Base-by-base conservation (phyloP, 1,284 basidiomycete species). In the Ustilago esculenta region DNA sequence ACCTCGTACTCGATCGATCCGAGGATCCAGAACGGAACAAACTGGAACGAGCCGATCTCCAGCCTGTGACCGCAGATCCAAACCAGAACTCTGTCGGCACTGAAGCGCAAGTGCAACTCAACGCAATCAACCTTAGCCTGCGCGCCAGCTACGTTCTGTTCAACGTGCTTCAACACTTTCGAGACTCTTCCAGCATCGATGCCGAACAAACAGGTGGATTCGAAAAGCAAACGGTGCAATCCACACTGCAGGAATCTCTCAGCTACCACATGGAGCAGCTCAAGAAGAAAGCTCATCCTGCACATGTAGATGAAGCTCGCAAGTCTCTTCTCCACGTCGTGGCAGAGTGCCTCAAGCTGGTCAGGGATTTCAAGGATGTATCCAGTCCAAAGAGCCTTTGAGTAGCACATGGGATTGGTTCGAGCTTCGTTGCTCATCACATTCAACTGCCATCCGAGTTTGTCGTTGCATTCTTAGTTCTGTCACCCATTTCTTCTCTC, bases 71-170 rank as follows among this genome's bases (percentile, higher is more conserved):
- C 15, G 29, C 20, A 5, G 45, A 32, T 27, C 20, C 42, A 14
- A 53, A 41, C 3, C 27, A 34, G 3, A 45, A 20, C 20, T 30
- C 11, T 1, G 46, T 23, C 3, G 55, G 50, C 0, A n/a, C 32
- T 4, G 50, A 58, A 41, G 55, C 50, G 5, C 44, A 58, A 25
- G 29, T 30, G 36, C 50, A 65, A 14, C 61, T 65, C 36, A 58
- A 65, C 27, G 55, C 25, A 10, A 42, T 65, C 61, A 58, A 58
- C 15, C 29, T 65, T 5, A 47, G 55, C 25, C 23, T 65, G 15
- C 61, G 61, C n/a, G 61, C 61, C 11, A 37, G 55, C 55, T 58
- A 54, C 5, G 61, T 65, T 37, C 50, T 65, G 3, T n/a, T 58
- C 45, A 65, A 50, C 25, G 46, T 65, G 15, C 37, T 65, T 24